A percentile compares a stretch with the other conserved stretches of the same genome.
Conservation (phyloP, 345 rosid species). For the Mallotus nudiflorus region DNA sequence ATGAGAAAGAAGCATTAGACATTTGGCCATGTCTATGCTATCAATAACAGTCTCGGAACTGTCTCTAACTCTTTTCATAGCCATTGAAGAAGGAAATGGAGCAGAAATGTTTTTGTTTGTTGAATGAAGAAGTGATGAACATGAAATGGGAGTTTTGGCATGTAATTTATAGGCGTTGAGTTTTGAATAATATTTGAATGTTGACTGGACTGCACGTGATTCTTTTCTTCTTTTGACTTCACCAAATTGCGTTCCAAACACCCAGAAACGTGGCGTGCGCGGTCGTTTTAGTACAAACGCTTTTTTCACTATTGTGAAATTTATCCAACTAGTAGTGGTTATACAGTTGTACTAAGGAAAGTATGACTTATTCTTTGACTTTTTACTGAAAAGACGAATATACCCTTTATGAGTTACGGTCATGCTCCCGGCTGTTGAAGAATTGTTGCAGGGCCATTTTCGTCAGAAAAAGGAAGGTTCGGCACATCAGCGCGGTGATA, state of each 20-base stretch:
- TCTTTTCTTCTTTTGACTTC: constrained; percentile 1
- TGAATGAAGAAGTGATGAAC: neutral
- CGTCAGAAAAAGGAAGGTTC: neutral
- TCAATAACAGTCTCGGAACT: constrained; percentile 37
- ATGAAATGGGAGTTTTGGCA: neutral
- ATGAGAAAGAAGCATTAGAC: constrained; percentile 47
- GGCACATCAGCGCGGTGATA: too few relatives aligned
- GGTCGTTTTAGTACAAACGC: constrained; percentile 8
- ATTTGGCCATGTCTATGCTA: constrained; percentile 45
- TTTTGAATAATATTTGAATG: constrained; percentile 4
- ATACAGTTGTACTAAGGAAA: neutral
- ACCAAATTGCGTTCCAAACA: neutral
- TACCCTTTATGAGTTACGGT: too few relatives aligned
- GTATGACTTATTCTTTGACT: neutral
- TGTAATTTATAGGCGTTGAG: constrained; percentile 17
- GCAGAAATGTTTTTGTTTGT: neutral
- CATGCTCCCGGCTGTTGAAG: too few relatives aligned
- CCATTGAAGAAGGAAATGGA: neutral
- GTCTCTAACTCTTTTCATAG: constrained; percentile 52
- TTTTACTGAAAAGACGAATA: neutral
- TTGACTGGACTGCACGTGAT: neutral
- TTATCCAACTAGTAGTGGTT: too few relatives aligned
- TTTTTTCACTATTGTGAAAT: too few relatives aligned
- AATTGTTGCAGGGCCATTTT: neutral
- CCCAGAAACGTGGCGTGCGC: neutral